Conservation (phyloP, 176 grass and related monocot genomes). For the Dendrocalamus sinicus region DNA sequence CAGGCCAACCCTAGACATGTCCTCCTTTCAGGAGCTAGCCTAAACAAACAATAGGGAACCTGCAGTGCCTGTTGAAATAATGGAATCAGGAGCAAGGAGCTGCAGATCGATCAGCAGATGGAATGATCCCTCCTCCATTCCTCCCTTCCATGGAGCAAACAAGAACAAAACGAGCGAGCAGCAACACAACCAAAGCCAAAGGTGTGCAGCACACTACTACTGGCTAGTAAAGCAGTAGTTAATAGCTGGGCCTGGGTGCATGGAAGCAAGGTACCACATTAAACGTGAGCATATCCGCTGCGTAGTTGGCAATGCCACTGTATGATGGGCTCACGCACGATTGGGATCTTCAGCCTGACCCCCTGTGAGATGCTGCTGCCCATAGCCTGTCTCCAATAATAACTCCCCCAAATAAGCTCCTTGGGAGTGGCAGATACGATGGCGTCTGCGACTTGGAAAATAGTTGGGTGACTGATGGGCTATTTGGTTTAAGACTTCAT, state of each 20-base stretch:
- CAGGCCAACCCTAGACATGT: background rate
- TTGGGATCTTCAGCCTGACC: conserved; percentile 42
- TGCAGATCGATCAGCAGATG: conserved; percentile 5
- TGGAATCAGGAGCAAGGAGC: background rate
- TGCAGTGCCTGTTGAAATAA: background rate
- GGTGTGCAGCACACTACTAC: background rate
- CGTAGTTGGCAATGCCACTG: conserved; percentile 30
- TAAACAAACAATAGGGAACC: conserved; percentile 1
- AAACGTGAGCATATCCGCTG: conserved; percentile 41
- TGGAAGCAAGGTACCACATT: conserved; percentile 36
- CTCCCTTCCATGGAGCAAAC: background rate
- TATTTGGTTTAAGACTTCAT: background rate
- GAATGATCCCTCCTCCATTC: background rate
- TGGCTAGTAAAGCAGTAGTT: background rate
- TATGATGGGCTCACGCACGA: conserved; percentile 31
- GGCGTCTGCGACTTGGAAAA: background rate
- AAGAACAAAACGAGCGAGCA: conserved; percentile 1
- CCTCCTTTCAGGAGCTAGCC: conserved; percentile 4
- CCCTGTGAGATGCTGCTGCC: conserved; percentile 9
- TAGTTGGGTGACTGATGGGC: background rate
- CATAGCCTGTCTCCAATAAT: conserved; percentile 36
- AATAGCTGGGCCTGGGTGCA: background rate
- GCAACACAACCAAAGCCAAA: background rate
- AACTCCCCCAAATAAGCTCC: background rate
- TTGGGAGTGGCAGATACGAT: background rate